Conservation (phyloP, 2,329 filamentous ascomycete genomes). For the Setomelanomma holmii region DNA sequence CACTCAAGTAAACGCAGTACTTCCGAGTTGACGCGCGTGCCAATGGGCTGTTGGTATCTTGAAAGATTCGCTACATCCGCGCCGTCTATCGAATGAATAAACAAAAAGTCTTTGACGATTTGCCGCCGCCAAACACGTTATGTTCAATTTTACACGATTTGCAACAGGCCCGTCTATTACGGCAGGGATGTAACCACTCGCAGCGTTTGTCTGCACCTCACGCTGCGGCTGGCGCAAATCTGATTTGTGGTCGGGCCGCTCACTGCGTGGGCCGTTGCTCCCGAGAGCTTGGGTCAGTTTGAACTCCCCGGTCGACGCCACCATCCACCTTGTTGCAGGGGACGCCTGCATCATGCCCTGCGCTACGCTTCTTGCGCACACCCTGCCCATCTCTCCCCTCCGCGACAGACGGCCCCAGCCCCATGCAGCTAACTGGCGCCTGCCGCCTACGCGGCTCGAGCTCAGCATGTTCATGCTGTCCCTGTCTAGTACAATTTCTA, state of each 20-base stretch:
- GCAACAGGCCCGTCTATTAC: constrained; percentile 15
- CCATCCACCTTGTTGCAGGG: constrained; percentile 20
- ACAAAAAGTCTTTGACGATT: constrained; percentile 14
- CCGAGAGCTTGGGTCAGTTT: constrained; percentile 36
- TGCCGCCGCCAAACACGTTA: constrained; percentile 19
- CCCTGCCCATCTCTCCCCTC: constrained; percentile 24
- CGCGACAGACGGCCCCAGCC: constrained; percentile 37
- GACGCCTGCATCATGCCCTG: constrained; percentile 23
- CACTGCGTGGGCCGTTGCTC: constrained; percentile 24
- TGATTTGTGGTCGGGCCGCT: constrained; percentile 46
- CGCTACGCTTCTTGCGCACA: constrained; percentile 22
- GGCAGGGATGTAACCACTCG: constrained; percentile 26
- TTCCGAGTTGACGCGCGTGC: constrained; percentile 19
- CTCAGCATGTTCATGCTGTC: constrained; percentile 30
- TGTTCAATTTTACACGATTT: constrained; percentile 9
- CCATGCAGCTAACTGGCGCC: constrained; percentile 45
- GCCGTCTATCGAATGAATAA: constrained; percentile 24
- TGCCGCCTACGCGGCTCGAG: constrained; percentile 44
- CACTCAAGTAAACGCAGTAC: constrained; percentile 13
- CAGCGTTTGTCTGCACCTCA: constrained; percentile 37
- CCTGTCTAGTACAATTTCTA: constrained; percentile 40
- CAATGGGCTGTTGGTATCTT: constrained; percentile 29
- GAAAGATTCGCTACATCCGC: constrained; percentile 17
- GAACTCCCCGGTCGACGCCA: constrained; percentile 32
- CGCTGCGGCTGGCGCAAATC: constrained; percentile 32